A percentile compares a stretch with the other conserved stretches of the same genome.
Conservation (phyloP, 106 monocot genomes). For the Xerophyta viscosa region DNA sequence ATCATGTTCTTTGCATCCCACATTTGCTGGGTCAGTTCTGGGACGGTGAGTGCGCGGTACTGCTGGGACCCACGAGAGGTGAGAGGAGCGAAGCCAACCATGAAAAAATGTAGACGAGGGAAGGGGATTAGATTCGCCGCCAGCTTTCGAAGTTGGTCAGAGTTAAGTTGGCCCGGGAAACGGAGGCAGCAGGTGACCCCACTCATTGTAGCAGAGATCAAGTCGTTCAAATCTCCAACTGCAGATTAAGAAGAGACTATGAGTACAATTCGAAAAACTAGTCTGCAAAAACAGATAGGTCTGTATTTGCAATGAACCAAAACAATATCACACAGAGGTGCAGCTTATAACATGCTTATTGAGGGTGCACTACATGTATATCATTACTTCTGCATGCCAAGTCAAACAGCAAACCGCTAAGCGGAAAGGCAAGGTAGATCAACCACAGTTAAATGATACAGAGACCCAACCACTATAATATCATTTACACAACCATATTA, state of each 20-base stretch:
- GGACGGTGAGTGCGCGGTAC: conserved; percentile 27
- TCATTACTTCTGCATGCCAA: no score
- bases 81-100: conserved; percentile 32
- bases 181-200: conserved; percentile 35
- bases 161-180: conserved; percentile 30
- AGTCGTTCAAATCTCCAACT: conserved; percentile 30
- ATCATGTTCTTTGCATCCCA: conserved; percentile 70
- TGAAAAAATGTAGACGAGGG: conserved; percentile 35
- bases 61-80: conserved; percentile 35
- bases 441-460: no score
- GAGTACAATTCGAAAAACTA: no score
- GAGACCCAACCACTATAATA: no score
- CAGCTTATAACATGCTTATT: no score
- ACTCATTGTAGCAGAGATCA: conserved; percentile 38
- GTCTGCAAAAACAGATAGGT: no score
- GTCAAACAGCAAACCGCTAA: no score
- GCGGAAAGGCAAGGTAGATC: no score
- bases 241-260: background rate
- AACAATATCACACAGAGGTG: no score
- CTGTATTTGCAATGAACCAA: no score
- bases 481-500: no score
- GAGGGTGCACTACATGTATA: no score
- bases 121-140: conserved; percentile 31
- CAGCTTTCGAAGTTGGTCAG: conserved; percentile 29
- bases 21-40: conserved; percentile 41